These are phyloP conservation scores for Chlorella variabilis DNA, from an alignment of 163 green algal species.

Conservation along the genomic window DNA sequence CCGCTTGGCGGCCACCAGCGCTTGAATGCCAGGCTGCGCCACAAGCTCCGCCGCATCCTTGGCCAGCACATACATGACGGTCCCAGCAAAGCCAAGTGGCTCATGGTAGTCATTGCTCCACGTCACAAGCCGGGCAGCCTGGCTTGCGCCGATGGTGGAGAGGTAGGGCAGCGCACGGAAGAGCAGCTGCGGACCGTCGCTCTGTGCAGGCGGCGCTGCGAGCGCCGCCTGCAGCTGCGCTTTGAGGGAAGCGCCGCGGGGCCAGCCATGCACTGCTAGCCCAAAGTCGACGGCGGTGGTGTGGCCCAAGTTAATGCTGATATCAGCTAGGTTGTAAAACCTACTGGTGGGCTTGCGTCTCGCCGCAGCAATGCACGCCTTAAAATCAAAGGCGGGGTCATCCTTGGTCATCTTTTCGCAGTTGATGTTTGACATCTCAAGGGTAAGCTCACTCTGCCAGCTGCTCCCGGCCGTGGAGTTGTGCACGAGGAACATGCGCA, in stretches of 20 bases:
- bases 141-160: neutral
- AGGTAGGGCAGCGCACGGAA: neutral
- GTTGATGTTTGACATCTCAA: neutral
- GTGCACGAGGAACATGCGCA: conserved; percentile 11
- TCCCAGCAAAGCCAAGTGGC: neutral
- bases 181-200: neutral
- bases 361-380: neutral
- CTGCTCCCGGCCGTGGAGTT: neutral
- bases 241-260: neutral
- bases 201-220: neutral
- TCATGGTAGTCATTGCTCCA: neutral
- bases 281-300: neutral
- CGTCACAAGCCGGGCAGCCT: neutral
- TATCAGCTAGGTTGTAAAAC: neutral
- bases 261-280: conserved; percentile 4
- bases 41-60: conserved; percentile 4
- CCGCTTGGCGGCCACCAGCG: neutral
- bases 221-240: conserved; percentile 4
- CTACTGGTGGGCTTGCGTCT: neutral
- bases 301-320: neutral
- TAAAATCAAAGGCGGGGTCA: neutral
- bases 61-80: neutral
- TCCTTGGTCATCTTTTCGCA: neutral
- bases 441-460: neutral
- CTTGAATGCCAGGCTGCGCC: neutral